Percentiles rank a stretch among this genome's conserved stretches.
Evolutionary conservation across 768 basidiomycete genomes (phyloP).

Genomic region (Mycena floridula): DNA sequence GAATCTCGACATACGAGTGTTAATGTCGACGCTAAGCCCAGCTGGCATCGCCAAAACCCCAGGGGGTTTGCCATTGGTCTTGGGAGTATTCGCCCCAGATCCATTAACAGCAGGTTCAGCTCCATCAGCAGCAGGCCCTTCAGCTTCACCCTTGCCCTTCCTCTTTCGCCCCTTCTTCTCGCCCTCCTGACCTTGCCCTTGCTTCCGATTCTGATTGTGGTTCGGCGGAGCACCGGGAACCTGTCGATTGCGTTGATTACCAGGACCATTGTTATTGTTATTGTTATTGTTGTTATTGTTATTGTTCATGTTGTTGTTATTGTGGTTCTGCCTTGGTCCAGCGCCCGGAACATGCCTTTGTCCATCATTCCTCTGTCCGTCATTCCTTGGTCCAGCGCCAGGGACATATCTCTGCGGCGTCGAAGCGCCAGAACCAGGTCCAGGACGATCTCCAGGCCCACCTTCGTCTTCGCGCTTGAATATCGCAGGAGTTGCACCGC

Average conservation of each 20-base stretch:
- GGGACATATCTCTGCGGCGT: constrained; percentile 55
- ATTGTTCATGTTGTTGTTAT: constrained; percentile 9
- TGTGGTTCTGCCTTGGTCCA: constrained; percentile 28
- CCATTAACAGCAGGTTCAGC: constrained; percentile 15
- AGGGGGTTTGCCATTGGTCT: constrained; percentile 10
- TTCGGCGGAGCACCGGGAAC: background rate
- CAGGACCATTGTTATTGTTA: background rate
- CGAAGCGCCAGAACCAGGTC: constrained; percentile 43
- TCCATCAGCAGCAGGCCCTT: constrained; percentile 21
- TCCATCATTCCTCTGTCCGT: constrained; percentile 26
- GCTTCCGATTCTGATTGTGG: background rate
- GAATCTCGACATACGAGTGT: constrained; percentile 5
- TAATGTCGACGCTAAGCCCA: constrained; percentile 7
- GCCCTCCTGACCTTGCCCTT: constrained; percentile 8
- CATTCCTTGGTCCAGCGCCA: constrained; percentile 30
- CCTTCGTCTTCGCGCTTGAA: constrained; percentile 94
- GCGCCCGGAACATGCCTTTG: constrained; percentile 72
- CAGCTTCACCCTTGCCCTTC: constrained; percentile 28
- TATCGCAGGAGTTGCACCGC: constrained; percentile 78
- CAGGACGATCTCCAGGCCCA: constrained; percentile 48
- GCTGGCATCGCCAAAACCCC: constrained; percentile 4
- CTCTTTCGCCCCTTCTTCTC: constrained; percentile 12
- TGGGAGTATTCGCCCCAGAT: background rate
- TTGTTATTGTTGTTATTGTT: constrained; percentile 18
- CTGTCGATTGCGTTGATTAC: too few species aligned